Evolutionary conservation across 176 grass and related monocot genomes (phyloP).

Genomic region (Eragrostis curvula): DNA sequence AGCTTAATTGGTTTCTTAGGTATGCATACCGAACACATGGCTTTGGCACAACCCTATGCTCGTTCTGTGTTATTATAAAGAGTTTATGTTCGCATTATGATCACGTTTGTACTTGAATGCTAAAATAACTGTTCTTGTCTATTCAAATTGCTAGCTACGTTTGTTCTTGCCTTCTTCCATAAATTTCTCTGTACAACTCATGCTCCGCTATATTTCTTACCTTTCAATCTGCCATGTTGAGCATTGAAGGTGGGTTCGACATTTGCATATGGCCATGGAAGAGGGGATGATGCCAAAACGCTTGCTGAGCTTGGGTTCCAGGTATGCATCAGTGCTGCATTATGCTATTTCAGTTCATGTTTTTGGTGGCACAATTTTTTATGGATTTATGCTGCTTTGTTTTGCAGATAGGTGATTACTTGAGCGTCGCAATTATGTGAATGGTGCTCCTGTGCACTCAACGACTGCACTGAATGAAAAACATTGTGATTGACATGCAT

Average conservation of each 20-base stretch:
- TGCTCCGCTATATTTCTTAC: neutral
- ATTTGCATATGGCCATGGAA: slow-evolving; percentile 70
- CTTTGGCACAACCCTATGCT: neutral
- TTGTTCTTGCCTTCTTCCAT: neutral
- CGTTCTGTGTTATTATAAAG: neutral
- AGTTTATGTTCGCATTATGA: neutral
- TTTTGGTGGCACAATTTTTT: neutral
- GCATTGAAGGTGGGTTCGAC: slow-evolving; percentile 77
- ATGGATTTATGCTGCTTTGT: slow-evolving; percentile 5
- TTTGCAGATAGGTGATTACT: slow-evolving; percentile 79
- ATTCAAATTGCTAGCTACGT: neutral
- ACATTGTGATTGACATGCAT: neutral
- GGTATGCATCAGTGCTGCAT: slow-evolving; percentile 33
- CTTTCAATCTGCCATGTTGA: slow-evolving; percentile 11
- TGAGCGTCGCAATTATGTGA: slow-evolving; percentile 77
- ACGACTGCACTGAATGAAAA: neutral
- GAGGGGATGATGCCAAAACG: slow-evolving; percentile 85
- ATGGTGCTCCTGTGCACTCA: neutral
- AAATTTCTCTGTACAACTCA: neutral
- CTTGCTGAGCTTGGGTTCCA: slow-evolving; percentile 89
- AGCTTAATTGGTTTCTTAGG: slow-evolving; percentile 6
- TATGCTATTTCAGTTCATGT: neutral
- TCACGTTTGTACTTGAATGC: neutral
- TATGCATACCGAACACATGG: neutral
- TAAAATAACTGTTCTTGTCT: slow-evolving; percentile 1